These are phyloP conservation scores for Saccharomyces kudriavzevii DNA, from an alignment of 805 yeast genomes.

Conservation along the genomic window DNA sequence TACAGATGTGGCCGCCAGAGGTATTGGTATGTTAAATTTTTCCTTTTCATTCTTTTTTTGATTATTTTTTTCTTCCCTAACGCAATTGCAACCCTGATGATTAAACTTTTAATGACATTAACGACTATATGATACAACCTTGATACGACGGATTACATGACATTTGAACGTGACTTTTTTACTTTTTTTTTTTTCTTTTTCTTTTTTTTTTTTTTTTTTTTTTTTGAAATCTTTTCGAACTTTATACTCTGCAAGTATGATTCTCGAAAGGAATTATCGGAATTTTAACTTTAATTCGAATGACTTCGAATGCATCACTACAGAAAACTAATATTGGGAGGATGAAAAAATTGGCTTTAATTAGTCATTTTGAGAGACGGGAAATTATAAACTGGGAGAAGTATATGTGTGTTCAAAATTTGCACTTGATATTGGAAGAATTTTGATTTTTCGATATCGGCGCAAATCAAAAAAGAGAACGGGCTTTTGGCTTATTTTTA, in stretches of 20 bases:
- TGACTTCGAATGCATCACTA: neutral
- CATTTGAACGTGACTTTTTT: neutral
- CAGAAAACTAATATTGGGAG: neutral
- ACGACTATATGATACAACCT: neutral
- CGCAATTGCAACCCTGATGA: slow-evolving; percentile 6
- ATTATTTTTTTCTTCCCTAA: slow-evolving; percentile 3
- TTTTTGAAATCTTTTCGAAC: neutral
- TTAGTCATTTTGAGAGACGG: neutral
- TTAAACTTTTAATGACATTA: neutral
- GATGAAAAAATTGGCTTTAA: neutral
- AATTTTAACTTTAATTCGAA: neutral
- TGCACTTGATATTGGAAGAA: neutral
- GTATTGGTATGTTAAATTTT: slow-evolving; percentile 79
- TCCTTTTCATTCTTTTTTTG: slow-evolving; percentile 6
- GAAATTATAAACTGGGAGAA: neutral
- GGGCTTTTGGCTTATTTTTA: neutral
- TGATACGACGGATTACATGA: neutral
- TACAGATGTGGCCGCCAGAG: slow-evolving; percentile 99
- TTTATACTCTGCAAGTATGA: neutral
- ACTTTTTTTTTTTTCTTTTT: slow-evolving; percentile 2
- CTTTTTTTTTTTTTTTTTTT: slow-evolving; percentile 10
- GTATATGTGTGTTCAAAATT: neutral
- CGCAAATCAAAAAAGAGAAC: neutral
- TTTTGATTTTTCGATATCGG: neutral
- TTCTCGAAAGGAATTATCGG: neutral